A percentile compares a stretch with the other conserved stretches of the same genome.
Evolutionary conservation across 176 grass and related monocot genomes (phyloP).

Genomic region (Carex scoparia): DNA sequence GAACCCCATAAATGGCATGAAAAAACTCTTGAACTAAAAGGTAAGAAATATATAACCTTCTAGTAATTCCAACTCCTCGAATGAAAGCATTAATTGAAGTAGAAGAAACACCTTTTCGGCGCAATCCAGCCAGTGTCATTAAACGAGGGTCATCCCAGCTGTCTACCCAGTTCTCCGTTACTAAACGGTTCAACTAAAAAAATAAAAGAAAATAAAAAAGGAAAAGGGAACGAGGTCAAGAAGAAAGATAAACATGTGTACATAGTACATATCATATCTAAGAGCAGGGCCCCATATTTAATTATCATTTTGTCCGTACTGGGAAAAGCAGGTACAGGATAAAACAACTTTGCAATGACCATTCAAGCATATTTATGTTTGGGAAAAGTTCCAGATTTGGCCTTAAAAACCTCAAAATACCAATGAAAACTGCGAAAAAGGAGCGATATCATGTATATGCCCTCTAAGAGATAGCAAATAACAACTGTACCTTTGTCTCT

Average conservation of each 20-base stretch:
- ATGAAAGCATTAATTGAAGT: slow-evolving; percentile 91
- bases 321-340: not conserved
- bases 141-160: slow-evolving; percentile 98
- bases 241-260: not conserved
- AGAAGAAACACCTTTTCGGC: slow-evolving; percentile 73
- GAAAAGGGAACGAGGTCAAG: not conserved
- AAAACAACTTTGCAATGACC: not conserved
- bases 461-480: not conserved
- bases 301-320: not conserved
- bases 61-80: slow-evolving; percentile 89
- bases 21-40: not conserved
- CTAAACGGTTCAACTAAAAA: slow-evolving; percentile 78
- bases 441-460: not conserved
- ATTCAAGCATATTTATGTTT: not conserved
- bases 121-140: slow-evolving; percentile 86
- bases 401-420: not conserved
- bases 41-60: slow-evolving; percentile 50
- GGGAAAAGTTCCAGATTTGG: not conserved
- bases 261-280: not conserved
- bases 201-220: slow-evolving; percentile 20
- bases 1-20: not conserved
- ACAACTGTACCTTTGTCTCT: not conserved
- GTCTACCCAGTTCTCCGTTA: slow-evolving; percentile 92
- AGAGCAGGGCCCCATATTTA: not conserved
- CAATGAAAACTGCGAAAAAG: not conserved